A percentile compares a stretch with the other conserved stretches of the same genome.
Conservation (phyloP, 257 asterid genomes). For the Ajuga chamaepitys region DNA sequence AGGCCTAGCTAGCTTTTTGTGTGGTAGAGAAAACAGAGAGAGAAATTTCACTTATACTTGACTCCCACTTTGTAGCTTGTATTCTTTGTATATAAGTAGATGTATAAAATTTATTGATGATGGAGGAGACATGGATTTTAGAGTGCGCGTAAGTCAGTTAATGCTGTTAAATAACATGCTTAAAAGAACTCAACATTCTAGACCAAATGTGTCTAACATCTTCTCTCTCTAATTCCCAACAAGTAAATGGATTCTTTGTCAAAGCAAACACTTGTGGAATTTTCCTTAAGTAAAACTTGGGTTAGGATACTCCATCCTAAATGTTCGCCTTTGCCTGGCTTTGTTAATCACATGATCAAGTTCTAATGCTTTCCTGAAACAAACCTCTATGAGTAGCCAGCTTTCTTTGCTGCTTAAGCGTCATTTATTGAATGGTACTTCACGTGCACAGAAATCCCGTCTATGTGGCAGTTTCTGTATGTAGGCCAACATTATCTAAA, state of each 20-base stretch:
- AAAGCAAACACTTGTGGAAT: neutral
- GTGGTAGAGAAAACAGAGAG: neutral
- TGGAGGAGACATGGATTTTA: neutral
- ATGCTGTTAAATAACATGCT: neutral
- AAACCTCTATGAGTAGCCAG: too few species aligned
- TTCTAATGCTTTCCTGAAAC: too few species aligned
- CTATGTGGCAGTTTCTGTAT: too few species aligned
- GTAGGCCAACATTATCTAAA: too few species aligned
- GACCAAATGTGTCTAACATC: too few species aligned
- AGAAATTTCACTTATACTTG: neutral
- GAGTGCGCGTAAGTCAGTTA: neutral
- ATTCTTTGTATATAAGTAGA: neutral
- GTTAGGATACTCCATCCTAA: neutral
- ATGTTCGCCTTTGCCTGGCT: neutral
- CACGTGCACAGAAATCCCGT: too few species aligned
- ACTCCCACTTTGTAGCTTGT: neutral
- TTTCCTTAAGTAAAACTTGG: too few species aligned
- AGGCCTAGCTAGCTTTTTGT: neutral
- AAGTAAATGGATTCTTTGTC: neutral
- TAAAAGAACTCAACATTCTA: too few species aligned
- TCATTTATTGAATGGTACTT: too few species aligned
- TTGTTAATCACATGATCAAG: too few species aligned
- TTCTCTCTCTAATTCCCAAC: neutral
- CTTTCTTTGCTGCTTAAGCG: too few species aligned
- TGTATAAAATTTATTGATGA: neutral